Conservation (phyloP, 2,329 filamentous ascomycete species). For the Penicillium sp. region DNA sequence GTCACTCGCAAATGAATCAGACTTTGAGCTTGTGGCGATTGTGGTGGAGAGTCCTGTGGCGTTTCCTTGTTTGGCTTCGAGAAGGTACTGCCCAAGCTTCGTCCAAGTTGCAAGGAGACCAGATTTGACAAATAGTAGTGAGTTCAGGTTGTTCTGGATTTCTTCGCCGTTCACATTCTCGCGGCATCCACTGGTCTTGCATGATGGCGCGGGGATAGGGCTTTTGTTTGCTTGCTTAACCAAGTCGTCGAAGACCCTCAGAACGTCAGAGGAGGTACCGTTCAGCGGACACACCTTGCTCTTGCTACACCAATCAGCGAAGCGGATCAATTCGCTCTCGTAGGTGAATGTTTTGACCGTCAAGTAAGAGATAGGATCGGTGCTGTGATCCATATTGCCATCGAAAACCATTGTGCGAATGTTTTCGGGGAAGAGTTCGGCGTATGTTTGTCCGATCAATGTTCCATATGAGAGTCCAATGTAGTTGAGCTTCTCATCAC, state of each 20-base stretch:
- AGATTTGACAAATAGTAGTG: conserved; percentile 25
- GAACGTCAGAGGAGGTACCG: background rate
- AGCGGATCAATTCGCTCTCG: conserved; percentile 36
- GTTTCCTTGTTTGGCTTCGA: conserved; percentile 37
- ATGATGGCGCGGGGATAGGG: background rate
- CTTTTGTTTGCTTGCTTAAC: background rate
- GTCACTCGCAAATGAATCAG: conserved; percentile 27
- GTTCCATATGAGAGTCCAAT: conserved; percentile 51
- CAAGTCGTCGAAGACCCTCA: background rate
- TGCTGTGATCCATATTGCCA: conserved; percentile 44
- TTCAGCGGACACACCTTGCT: background rate
- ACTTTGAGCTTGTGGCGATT: conserved; percentile 25
- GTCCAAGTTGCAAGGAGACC: conserved; percentile 15
- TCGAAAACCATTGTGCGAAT: conserved; percentile 48
- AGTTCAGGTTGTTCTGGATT: conserved; percentile 35
- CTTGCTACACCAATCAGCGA: background rate
- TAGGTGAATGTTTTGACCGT: conserved; percentile 41
- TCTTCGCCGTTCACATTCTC: conserved; percentile 38
- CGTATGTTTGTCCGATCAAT: conserved; percentile 47
- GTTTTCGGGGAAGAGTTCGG: conserved; percentile 47
- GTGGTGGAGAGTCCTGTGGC: conserved; percentile 36
- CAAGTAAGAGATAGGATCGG: conserved; percentile 34
- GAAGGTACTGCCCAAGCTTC: conserved; percentile 24
- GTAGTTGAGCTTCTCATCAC: conserved; percentile 41
- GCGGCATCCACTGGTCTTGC: conserved; percentile 31